phyloP scores from a whole-genome alignment of 495 filamentous ascomycete genomes.

The Stereocaulon alpinum region DNA sequence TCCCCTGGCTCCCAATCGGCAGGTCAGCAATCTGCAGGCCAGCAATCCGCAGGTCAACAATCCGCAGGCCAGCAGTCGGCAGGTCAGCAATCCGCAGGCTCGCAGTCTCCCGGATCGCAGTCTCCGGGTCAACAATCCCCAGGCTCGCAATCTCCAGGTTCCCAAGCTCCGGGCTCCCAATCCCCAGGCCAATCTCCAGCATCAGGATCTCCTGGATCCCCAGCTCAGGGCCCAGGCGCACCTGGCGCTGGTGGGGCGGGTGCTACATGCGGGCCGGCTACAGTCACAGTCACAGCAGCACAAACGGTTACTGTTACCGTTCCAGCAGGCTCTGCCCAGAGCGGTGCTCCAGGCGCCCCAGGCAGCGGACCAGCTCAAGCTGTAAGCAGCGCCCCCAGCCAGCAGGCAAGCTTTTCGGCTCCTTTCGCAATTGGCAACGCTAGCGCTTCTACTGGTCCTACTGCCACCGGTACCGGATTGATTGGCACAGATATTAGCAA shows the following conservation, averaged over 20 bases:
- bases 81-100: not conserved
- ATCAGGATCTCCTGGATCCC: not conserved
- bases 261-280: constrained; percentile 21
- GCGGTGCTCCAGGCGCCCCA: not conserved
- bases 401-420: not conserved
- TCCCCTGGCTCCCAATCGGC: not conserved
- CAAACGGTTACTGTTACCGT: constrained; percentile 24
- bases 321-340: constrained; percentile 1
- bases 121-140: not conserved
- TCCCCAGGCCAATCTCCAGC: no score
- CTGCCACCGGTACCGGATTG: not conserved
- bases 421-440: constrained; percentile 8
- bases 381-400: not conserved
- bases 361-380: not conserved
- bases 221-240: not conserved
- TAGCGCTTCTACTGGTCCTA: constrained; percentile 7
- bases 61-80: not conserved
- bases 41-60: not conserved
- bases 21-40: not conserved
- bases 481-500: not conserved
- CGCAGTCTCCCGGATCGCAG: not conserved
- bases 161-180: not conserved
- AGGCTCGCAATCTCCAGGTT: not conserved
- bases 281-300: constrained; percentile 21
- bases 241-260: not conserved